These are phyloP conservation scores for Acer negundo DNA, from an alignment of 345 rosid species.

Conservation along the genomic window DNA sequence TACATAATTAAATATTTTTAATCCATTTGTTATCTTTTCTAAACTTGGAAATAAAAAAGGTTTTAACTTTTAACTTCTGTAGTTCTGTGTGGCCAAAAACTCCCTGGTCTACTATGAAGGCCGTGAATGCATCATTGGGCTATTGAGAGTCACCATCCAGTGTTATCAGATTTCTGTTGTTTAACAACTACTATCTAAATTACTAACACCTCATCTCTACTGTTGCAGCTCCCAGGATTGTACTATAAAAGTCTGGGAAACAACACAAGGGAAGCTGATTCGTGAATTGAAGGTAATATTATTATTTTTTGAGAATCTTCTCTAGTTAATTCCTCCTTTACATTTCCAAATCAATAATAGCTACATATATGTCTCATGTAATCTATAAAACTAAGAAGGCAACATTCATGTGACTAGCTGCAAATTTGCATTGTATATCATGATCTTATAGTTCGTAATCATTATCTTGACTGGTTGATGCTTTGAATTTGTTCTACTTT, in stretches of 20 bases:
- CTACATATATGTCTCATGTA: not conserved
- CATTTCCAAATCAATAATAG: not conserved
- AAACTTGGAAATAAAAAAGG: not conserved
- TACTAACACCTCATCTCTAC: conserved; percentile 20
- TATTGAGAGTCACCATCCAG: not conserved
- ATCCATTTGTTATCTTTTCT: not conserved
- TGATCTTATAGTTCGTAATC: not conserved
- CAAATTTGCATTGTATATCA: not conserved
- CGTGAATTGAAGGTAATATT: conserved; percentile 92
- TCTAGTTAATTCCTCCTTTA: not conserved
- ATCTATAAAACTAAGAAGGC: not conserved
- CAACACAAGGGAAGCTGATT: conserved; percentile 90
- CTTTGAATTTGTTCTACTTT: not conserved
- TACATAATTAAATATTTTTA: not conserved
- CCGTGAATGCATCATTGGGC: not conserved
- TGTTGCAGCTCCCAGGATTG: conserved; percentile 87
- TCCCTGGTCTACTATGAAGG: conserved; percentile 1
- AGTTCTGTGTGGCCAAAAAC: not conserved
- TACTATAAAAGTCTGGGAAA: conserved; percentile 97
- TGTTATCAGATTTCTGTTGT: not conserved
- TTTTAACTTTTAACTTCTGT: not conserved
- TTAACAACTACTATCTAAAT: not conserved
- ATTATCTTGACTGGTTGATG: not conserved
- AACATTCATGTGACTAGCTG: not conserved
- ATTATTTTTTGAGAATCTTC: conserved; percentile 9